Conservation (phyloP, 139 green algal genomes). For the Closterium sp. region DNA sequence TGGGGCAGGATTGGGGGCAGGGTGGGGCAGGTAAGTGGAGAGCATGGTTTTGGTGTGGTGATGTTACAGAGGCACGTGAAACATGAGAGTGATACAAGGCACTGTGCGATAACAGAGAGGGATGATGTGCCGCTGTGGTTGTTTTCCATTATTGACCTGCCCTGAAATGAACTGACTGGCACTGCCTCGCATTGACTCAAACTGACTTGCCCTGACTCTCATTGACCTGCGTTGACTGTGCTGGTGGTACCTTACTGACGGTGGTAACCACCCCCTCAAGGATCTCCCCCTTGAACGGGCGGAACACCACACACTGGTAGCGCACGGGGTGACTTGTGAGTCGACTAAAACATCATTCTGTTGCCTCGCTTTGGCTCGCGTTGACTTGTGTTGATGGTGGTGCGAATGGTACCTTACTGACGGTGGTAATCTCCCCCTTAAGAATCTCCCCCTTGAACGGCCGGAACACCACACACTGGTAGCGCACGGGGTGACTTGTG, state of each 20-base stretch:
- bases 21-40: not conserved
- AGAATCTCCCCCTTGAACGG: not conserved
- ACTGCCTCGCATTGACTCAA: no score
- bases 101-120: no score
- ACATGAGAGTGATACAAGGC: no score
- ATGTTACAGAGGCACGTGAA: no score
- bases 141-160: no score
- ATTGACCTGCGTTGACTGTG: not conserved
- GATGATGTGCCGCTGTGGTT: no score
- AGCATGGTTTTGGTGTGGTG: not conserved
- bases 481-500: slow-evolving; percentile 58
- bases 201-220: not conserved
- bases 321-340: slow-evolving; percentile 55
- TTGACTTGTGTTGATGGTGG: not conserved
- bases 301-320: slow-evolving; percentile 81
- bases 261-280: slow-evolving; percentile 81
- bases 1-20: no score
- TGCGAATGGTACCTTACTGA: no score
- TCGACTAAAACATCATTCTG: no score
- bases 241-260: slow-evolving; percentile 79
- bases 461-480: slow-evolving; percentile 55
- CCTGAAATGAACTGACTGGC: no score
- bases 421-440: not conserved
- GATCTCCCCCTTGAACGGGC: slow-evolving; percentile 87
- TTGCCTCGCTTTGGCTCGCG: not conserved